Conservation (phyloP, 305 asterid genomes). For the Salvia sclarea region DNA sequence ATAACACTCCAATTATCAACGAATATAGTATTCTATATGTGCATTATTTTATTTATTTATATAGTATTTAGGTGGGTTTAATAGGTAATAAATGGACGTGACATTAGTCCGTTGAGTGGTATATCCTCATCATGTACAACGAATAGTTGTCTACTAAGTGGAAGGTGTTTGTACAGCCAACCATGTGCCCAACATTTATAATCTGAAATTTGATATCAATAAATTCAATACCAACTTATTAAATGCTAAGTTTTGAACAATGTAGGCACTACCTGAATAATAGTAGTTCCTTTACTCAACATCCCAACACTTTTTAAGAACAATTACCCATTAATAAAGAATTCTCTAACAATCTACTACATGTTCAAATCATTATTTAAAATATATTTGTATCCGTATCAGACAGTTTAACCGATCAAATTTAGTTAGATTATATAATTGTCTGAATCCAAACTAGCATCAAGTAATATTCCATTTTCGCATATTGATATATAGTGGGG, state of each 20-base stretch:
- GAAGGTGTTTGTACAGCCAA: not conserved
- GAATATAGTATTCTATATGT: not conserved
- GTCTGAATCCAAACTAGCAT: no score
- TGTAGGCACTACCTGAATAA: not conserved
- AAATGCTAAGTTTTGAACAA: not conserved
- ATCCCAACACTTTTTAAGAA: not conserved
- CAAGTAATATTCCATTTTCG: no score
- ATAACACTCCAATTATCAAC: not conserved
- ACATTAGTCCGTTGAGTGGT: not conserved
- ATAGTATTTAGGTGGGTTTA: not conserved
- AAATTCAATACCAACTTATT: not conserved
- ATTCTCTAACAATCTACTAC: not conserved
- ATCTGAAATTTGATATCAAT: no score
- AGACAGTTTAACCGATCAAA: no score
- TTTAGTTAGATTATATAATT: no score
- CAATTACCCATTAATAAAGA: not conserved
- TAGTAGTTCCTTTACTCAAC: not conserved
- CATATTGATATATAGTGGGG: no score
- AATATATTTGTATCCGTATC: no score
- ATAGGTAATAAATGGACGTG: not conserved
- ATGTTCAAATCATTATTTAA: no score
- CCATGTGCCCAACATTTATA: slow-evolving; percentile 10
- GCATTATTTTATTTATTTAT: no score
- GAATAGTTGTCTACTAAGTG: not conserved
- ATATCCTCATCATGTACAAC: not conserved